Conservation (phyloP, 352 stramenopile species). For the Phytophthora citrophthora region DNA sequence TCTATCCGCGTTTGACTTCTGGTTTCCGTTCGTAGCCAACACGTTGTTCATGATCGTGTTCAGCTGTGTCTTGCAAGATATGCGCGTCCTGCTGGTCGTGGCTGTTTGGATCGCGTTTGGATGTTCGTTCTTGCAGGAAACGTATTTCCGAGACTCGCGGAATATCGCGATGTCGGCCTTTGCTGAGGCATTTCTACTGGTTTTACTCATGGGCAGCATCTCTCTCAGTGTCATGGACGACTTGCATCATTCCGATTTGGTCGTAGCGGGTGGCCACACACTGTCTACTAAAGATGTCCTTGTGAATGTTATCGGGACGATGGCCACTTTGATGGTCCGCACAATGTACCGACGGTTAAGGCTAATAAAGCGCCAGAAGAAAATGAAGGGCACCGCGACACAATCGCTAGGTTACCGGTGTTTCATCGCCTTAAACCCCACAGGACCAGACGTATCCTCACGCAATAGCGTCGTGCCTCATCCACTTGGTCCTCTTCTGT, state of each 20-base stretch:
- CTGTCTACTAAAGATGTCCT: constrained; percentile 35
- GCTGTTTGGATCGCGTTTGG: constrained; percentile 26
- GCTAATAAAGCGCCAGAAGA: constrained; percentile 27
- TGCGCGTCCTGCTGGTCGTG: constrained; percentile 5
- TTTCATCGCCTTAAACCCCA: constrained; percentile 24
- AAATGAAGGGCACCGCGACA: constrained; percentile 19
- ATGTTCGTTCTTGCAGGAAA: constrained; percentile 34
- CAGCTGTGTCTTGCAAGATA: constrained; percentile 20
- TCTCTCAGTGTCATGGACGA: constrained; percentile 31
- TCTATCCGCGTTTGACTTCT: constrained; percentile 32
- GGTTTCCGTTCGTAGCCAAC: constrained; percentile 34
- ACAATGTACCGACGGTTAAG: constrained; percentile 30
- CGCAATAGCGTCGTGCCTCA: constrained; percentile 26
- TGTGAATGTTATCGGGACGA: constrained; percentile 31
- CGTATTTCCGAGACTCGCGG: constrained; percentile 32
- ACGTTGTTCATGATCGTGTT: constrained; percentile 33
- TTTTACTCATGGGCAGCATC: constrained; percentile 33
- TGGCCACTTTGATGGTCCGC: constrained; percentile 32
- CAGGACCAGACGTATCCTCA: constrained; percentile 6
- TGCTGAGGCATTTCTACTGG: constrained; percentile 21
- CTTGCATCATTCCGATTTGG: constrained; percentile 26
- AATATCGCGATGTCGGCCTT: constrained; percentile 29
- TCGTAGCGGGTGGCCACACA: constrained; percentile 23
- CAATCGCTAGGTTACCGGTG: constrained; percentile 32
- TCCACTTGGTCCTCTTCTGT: constrained; percentile 21